Evolutionary conservation across 148 eudicot genomes (phyloP).

Genomic region (Bassia scoparia): DNA sequence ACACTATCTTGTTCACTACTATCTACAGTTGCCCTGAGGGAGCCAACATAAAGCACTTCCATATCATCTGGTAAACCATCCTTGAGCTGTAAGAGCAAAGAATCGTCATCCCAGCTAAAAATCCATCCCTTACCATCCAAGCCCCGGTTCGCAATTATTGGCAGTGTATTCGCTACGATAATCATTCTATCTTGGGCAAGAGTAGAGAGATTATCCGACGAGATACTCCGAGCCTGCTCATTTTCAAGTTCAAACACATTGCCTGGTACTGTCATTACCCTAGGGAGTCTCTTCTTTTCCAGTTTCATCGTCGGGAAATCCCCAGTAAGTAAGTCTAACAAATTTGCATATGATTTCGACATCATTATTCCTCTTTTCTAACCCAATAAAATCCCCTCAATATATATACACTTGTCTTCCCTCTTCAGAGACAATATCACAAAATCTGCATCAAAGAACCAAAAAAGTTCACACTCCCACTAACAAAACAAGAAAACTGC

Average conservation of each 20-base stretch:
- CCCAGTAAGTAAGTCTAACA: slow-evolving; percentile 37
- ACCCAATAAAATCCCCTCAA: not conserved
- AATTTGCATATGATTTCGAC: slow-evolving; percentile 45
- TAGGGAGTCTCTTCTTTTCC: slow-evolving; percentile 29
- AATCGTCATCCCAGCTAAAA: slow-evolving; percentile 44
- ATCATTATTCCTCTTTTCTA: slow-evolving; percentile 22
- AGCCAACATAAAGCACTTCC: slow-evolving; percentile 44
- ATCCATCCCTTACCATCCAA: slow-evolving; percentile 36
- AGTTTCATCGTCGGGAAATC: slow-evolving; percentile 33
- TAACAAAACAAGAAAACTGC: not conserved
- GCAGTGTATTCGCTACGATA: slow-evolving; percentile 35
- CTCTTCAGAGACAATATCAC: not conserved
- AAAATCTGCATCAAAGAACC: slow-evolving; percentile 13
- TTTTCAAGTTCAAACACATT: slow-evolving; percentile 35
- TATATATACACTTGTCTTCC: not conserved
- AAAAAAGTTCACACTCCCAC: not conserved
- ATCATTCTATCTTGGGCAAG: slow-evolving; percentile 38
- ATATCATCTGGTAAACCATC: slow-evolving; percentile 43
- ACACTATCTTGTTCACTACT: slow-evolving; percentile 41
- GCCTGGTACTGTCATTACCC: slow-evolving; percentile 45
- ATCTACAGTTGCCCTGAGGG: slow-evolving; percentile 35
- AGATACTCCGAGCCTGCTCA: slow-evolving; percentile 35
- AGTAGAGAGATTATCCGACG: slow-evolving; percentile 38
- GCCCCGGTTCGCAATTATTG: slow-evolving; percentile 31
- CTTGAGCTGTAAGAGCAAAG: slow-evolving; percentile 38